These are phyloP conservation scores for Mycosarcoma maydis DNA, from an alignment of 1,284 basidiomycete genomes.

Conservation along the genomic window DNA sequence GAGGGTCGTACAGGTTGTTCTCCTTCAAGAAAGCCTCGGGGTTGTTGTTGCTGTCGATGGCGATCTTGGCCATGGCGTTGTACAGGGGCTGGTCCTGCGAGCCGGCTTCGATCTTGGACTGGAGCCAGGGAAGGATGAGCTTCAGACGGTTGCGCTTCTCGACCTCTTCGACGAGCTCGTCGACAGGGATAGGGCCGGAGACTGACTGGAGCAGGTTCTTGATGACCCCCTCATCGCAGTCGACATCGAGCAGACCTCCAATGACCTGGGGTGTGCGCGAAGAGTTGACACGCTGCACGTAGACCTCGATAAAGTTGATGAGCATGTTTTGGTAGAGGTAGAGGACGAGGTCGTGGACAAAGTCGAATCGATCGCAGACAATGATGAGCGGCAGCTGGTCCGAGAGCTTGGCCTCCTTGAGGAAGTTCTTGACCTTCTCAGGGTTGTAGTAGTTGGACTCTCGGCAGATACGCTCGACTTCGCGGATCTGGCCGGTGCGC, in stretches of 20 bases:
- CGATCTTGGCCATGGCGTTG: constrained; percentile 98
- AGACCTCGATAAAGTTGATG: constrained; percentile 97
- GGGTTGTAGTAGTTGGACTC: constrained; percentile 98
- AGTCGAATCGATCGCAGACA: constrained; percentile 99
- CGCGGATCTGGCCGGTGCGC: constrained; percentile 95
- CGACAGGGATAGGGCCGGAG: constrained; percentile 93
- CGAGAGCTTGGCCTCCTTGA: constrained; percentile 90
- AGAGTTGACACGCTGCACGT: constrained; percentile 98
- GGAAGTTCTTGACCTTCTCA: constrained; percentile 99
- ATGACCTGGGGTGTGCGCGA: constrained; percentile 97
- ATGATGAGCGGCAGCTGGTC: constrained; percentile 99
- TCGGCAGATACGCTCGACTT: constrained; percentile 97
- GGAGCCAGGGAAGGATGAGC: constrained; percentile 95
- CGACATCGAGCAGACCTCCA: constrained; percentile 95
- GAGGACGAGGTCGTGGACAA: constrained; percentile 97
- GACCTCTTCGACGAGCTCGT: constrained; percentile 81
- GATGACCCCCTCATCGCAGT: constrained; percentile 93
- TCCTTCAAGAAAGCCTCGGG: constrained; percentile 98
- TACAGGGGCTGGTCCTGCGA: constrained; percentile 91
- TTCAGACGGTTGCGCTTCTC: constrained; percentile 89
- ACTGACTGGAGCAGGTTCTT: constrained; percentile 92
- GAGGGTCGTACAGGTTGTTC: constrained; percentile 96
- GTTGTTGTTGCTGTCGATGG: constrained; percentile 98
- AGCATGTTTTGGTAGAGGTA: constrained; percentile 99
- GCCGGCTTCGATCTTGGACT: constrained; percentile 88